Conservation (phyloP, 1,284 basidiomycete genomes). For the Xerocomus amazonicus region DNA sequence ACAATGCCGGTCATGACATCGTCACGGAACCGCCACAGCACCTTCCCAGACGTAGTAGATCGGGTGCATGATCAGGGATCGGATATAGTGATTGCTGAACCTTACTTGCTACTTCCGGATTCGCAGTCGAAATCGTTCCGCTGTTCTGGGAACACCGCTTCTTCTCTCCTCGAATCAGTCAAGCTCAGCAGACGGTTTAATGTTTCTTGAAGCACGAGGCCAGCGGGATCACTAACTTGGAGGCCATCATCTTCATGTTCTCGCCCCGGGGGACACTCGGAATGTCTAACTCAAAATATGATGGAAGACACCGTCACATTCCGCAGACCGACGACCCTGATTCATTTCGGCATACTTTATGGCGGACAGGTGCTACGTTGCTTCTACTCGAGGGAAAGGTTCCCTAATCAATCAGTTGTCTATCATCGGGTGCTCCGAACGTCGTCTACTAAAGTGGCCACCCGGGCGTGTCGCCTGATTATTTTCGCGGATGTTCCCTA, state of each 20-base stretch:
- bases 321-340: slow-evolving; percentile 23
- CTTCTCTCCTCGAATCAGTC: slow-evolving; percentile 10
- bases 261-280: slow-evolving; percentile 1
- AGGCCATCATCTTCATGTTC: slow-evolving; percentile 1
- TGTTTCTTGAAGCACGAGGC: slow-evolving; percentile 5
- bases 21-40: slow-evolving; percentile 31
- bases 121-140: slow-evolving; percentile 24
- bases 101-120: slow-evolving; percentile 31
- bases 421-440: slow-evolving; percentile 1
- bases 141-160: slow-evolving; percentile 27
- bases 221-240: not conserved
- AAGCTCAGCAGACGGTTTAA: not conserved
- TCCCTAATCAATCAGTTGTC: slow-evolving; percentile 17
- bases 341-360: slow-evolving; percentile 30
- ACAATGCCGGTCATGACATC: slow-evolving; percentile 23
- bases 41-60: slow-evolving; percentile 29
- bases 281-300: slow-evolving; percentile 8
- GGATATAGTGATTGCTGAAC: slow-evolving; percentile 25
- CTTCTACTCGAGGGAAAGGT: slow-evolving; percentile 15
- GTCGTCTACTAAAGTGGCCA: slow-evolving; percentile 1
- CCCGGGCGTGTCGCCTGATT: not conserved
- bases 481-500: not conserved
- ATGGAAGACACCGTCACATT: slow-evolving; percentile 2
- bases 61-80: slow-evolving; percentile 24
- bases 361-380: slow-evolving; percentile 13